Evolutionary conservation across 1,284 basidiomycete genomes (phyloP), one percentile per base, ranked within the genome.

Genomic region (Pseudozyma hubeiensis): DNA sequence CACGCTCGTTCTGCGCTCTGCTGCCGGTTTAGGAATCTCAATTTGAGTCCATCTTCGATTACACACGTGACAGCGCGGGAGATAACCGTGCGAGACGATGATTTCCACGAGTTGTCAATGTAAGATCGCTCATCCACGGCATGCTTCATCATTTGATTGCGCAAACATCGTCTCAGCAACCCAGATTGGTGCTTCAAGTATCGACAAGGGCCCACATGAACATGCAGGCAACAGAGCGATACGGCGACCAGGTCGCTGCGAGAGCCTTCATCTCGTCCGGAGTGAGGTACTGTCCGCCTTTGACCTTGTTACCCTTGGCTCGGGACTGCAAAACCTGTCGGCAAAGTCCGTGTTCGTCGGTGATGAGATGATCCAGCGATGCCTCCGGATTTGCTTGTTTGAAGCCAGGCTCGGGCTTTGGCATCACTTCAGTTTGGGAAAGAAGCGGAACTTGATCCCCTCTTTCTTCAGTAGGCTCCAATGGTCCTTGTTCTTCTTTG

Each of bases 191-290:
- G 10, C 3, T 45, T 51, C 47, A 74, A 5, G 65, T 48, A 46
- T 80, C 77, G 7, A 78, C 71, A 17, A 79, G 59, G 9, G 75
- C 61, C 80, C 81, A 84, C 70, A 84, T 69, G 52, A 81, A 76
- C 64, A 81, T 74, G 50, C 69, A 66, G 1, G 80, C 82, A 5
- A 84, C 72, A 7, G 72, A 75, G 17, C 81, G 77, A 46, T 76
- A 84, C 3, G 82, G 82, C 9, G 57, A 68, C 82, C 82, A 84
- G 0, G 55, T 48, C 30, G 58, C 61, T 1, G 81, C 76, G 1
- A 84, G 75, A 19, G 66, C 65, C 51, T 71, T 60, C 82, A 84
- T 84, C 59, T 84, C 82, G 24, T 75, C 61, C 1, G 75, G 74
- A 34, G 75, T 81, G 49, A 82, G 57, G 41, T 83, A 84, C 49